Base-by-base conservation (phyloP, 169 alveolate species). In the Plasmodium gaboni region DNA sequence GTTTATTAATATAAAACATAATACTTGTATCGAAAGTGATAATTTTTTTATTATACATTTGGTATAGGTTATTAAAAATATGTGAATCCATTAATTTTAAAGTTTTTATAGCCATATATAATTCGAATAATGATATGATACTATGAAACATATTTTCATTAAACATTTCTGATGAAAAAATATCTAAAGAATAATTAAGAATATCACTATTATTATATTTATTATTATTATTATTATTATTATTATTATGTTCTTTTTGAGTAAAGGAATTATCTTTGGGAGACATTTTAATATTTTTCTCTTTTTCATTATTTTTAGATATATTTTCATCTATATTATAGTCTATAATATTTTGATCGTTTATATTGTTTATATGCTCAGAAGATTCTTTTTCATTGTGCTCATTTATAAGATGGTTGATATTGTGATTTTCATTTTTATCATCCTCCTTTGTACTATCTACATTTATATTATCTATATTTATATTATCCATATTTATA, bases 81-180 rank as follows among this genome's bases (percentile, higher is more conserved):
- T 53, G 53, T 19, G 50, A 8, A 9, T 86, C 68, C 87, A 86
- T 44, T 44, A 60, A 3, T 55, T 71, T 86, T 86, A 86, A 71
- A 3, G 78, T 42, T 46, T 57, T 70, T 67, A 86, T 71, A 71
- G 92, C 87, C 28, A 86, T 67, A 55, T 86, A 86, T 51, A 86
- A 71, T 60, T 86, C 92, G 57, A 67, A 86, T 38, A 86, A 42
- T 1, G 92, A 86, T 38, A 86, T 71, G 22, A 86, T 86, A 8
- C 60, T 71, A n/a, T 86, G 24, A 73, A 59, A 86, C 15, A 17
- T 60, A 12, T 65, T 42, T 59, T 71, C 76, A 69, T 86, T 86
- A 86, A 86, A 86, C 92, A 86, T 86, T 53, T 86, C 92, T 15
- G 86, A 57, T 26, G 87, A 32, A 70, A 86, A 86, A 38, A 71